Evolutionary conservation across 768 basidiomycete species (phyloP).

Genomic region (Auricularia sp.): DNA sequence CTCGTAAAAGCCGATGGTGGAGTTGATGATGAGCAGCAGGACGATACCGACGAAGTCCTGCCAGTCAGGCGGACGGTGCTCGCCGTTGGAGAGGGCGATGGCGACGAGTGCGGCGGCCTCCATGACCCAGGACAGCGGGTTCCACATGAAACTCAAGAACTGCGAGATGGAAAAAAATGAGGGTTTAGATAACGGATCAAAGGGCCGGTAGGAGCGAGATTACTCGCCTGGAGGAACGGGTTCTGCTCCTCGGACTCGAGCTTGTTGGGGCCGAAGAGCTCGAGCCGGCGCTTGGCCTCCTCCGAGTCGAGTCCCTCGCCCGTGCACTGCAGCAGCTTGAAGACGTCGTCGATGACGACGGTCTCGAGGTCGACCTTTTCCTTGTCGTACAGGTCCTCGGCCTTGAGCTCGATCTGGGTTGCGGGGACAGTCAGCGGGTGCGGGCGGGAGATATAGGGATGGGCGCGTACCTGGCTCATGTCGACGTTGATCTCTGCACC

Average conservation of each 20-base stretch:
- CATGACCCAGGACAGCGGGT: slow-evolving; percentile 99
- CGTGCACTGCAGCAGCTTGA: slow-evolving; percentile 86
- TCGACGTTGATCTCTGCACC: slow-evolving; percentile 71
- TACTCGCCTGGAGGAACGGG: slow-evolving; percentile 68
- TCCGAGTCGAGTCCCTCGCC: slow-evolving; percentile 65
- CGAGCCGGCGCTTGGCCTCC: slow-evolving; percentile 76
- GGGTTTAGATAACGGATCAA: background rate
- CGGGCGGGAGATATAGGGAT: background rate
- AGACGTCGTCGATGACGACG: slow-evolving; percentile 91
- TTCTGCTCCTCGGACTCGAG: slow-evolving; percentile 87
- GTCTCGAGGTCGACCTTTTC: slow-evolving; percentile 99
- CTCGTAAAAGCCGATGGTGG: slow-evolving; percentile 95
- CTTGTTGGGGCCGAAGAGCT: slow-evolving; percentile 94
- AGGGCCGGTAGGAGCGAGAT: background rate
- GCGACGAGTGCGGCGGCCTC: slow-evolving; percentile 91
- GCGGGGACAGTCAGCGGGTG: slow-evolving; percentile 3
- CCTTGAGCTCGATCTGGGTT: slow-evolving; percentile 69
- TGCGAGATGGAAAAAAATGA: slow-evolving; percentile 15
- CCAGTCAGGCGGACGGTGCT: slow-evolving; percentile 83
- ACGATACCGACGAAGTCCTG: slow-evolving; percentile 96
- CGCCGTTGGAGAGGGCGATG: slow-evolving; percentile 92
- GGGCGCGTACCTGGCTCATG: slow-evolving; percentile 55
- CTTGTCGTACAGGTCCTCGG: slow-evolving; percentile 92
- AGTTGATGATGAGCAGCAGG: slow-evolving; percentile 86
- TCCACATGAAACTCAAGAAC: slow-evolving; percentile 99